These are phyloP conservation scores for Podaxis carcinomalis DNA, from an alignment of 768 basidiomycete genomes.

Conservation along the genomic window DNA sequence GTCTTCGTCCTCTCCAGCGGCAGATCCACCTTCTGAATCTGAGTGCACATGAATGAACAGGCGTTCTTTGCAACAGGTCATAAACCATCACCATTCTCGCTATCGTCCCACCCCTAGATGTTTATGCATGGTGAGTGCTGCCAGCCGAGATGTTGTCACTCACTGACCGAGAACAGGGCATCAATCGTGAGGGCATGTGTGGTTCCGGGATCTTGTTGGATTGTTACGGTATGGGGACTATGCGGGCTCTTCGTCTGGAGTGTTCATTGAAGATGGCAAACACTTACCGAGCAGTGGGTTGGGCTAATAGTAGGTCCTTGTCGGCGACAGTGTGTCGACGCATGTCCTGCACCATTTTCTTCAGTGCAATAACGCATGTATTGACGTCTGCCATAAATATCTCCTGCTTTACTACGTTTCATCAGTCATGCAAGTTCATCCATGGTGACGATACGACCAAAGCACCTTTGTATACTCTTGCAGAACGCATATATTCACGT, in stretches of 20 bases:
- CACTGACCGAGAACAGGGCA: conserved; percentile 51
- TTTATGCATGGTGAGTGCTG: conserved; percentile 17
- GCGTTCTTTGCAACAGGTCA: neutral
- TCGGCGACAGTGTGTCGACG: conserved; percentile 40
- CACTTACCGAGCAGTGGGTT: conserved; percentile 58
- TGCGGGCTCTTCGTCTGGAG: conserved; percentile 1
- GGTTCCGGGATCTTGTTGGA: conserved; percentile 46
- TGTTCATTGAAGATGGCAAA: neutral
- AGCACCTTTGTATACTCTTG: conserved; percentile 43
- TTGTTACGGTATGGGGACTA: conserved; percentile 46
- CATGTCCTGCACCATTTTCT: conserved; percentile 72
- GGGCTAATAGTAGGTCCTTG: conserved; percentile 65
- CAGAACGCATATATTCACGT: neutral
- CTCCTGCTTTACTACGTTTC: conserved; percentile 69
- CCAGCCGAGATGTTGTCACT: neutral
- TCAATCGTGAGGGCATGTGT: conserved; percentile 58
- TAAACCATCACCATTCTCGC: conserved; percentile 39
- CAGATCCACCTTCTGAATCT: conserved; percentile 9
- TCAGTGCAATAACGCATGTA: conserved; percentile 70
- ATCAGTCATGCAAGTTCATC: neutral
- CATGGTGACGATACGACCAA: neutral
- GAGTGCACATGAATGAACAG: neutral
- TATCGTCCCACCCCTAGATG: conserved; percentile 59
- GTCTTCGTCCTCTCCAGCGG: conserved; percentile 41
- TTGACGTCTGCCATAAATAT: conserved; percentile 79